Evolutionary conservation across 1,284 basidiomycete species (phyloP), one percentile per base, ranked within the genome.

Genomic region (Heterobasidion occidentale): DNA sequence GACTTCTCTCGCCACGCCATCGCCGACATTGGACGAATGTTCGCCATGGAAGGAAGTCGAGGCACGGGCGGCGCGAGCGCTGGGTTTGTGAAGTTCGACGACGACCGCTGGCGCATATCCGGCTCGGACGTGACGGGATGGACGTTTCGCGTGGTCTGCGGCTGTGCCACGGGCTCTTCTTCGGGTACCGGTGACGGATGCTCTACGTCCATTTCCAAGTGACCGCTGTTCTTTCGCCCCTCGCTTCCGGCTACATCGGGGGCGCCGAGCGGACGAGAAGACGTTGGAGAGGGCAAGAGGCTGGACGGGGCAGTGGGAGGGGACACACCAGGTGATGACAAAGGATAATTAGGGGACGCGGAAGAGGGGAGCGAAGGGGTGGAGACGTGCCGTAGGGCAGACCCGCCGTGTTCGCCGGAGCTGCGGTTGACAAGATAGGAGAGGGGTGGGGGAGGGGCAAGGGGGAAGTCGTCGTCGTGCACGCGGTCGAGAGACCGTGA

Each of bases 361-460:
- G 77, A 74, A 20, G 82, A 81, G 7, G 81, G 78, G 50, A 89
- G 71, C 27, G 86, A 87, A 27, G 83, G 80, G 9, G 84, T 85
- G 15, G 88, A 89, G 34, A 78, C 74, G 65, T 86, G 86, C 9
- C 86, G 79, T 60, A 71, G 70, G 46, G 72, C 68, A 42, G 67
- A 68, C 49, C 65, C 61, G 46, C 68, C 70, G 36, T 71, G 74
- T 49, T 84, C 80, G 20, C 73, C 72, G 48, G 75, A 75, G n/a
- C 79, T 74, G 54, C 88, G 79, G 60, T 83, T 80, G 2, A 93
- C 88, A 44, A 94, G 79, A 71, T 92, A 93, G 0, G 89, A 90
- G 56, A 94, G 68, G 2, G 90, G 87, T 3, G 92, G 92, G 5
- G 92, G 92, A 1, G 92, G 92, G 2, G 88, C 84, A 42, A 94